Base-by-base conservation (phyloP, 805 yeast genomes). In the Candida ponderosae region DNA sequence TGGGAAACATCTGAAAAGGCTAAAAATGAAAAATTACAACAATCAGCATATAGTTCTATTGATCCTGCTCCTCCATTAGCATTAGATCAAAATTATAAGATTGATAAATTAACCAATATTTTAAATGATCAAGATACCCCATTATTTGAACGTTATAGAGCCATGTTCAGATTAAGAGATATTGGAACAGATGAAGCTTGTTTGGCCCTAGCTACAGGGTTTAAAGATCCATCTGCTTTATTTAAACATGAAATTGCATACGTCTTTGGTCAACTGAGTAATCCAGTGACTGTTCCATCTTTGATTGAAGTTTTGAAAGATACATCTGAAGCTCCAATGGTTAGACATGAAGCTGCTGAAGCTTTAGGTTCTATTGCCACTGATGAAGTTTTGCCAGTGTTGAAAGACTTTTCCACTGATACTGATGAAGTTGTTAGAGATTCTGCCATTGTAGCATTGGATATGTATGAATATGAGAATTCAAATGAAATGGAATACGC, bases 41-140 rank as follows among this genome's bases (percentile, higher is more conserved):
- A 73, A 51, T 83, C 94, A 16, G 73, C 83, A 29, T 90, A 84
- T 64, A 72, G 82, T 23, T 84, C 95, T 31, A 83, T 93, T 44
- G 99, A 93, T 57, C 99, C 99, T 33, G 98, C 99, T 18, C 99
- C 99, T 38, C 97, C 99, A 8, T 65, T 93, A 59, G 80, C 96
- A n/a, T 55, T 78, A 33, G 72, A 70, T 36, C 65, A 67, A 33
- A 67, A 69, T 15, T 75, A 75, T 49, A 74, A 79, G 53, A 70
- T 90, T 33, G 78, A 69, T 16, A 78, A 79, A 53, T 71, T 93
- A 50, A 74, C 79, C 54, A 52, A 53, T 24, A 71, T 84, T 40
- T 71, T 93, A 54, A 87, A 85, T 56, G 82, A 87, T 60, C 89
- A 84, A 59, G 58, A 62, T 1, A 72, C 71, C 52, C 84, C 97